Base-by-base conservation (phyloP, 2,329 filamentous ascomycete genomes). In the Monosporascus sp. region DNA sequence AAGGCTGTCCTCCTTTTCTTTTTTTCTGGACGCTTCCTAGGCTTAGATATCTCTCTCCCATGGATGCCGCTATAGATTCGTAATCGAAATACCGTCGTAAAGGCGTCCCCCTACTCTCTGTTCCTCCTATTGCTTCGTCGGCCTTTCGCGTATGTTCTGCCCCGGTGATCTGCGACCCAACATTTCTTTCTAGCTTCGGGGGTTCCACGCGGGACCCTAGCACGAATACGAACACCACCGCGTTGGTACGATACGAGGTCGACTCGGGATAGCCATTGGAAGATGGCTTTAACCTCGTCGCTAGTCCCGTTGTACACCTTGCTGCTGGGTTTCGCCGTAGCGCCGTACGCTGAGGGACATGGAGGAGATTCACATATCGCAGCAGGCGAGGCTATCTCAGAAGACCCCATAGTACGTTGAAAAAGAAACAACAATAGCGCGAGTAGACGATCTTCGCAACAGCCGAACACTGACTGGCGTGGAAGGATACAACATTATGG, bases 401-500 rank as follows among this genome's bases (percentile, higher is more conserved):
- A 71, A 46, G 89, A 93, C 36, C 89, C 90, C 1, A 80, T 93
- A 63, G 87, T 90, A 76, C 55, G 84, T 50, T 20, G 22, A 53
- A 34, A 22, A 36, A 36, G n/a, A 40, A 26, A 34, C 24, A 20
- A 41, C 16, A 46, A 40, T 34, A 11, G 19, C 45, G 22, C 27
- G 41, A 48, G n/a, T 17, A 34, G 31, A 14, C 11, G 11, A 34
- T 44, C 34, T 11, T 43, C 54, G 56, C 53, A 57, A 53, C 53
- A 46, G 17, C 40, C 52, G 54, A 58, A 52, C 49, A 57, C 69
- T 79, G 57, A 79, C 62, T 31, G 22, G n/a, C 55, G 40, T 26
- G 43, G 24, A 60, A 86, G 82, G 94, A 97, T 70, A 81, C 86
- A 43, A 90, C 85, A 64, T 73, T 99, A 83, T 99, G 94, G 94